Percentiles rank a stretch among this genome's conserved stretches.
Evolutionary conservation across 2,329 filamentous ascomycete genomes (phyloP).

Genomic region (Trichoderma gracile): DNA sequence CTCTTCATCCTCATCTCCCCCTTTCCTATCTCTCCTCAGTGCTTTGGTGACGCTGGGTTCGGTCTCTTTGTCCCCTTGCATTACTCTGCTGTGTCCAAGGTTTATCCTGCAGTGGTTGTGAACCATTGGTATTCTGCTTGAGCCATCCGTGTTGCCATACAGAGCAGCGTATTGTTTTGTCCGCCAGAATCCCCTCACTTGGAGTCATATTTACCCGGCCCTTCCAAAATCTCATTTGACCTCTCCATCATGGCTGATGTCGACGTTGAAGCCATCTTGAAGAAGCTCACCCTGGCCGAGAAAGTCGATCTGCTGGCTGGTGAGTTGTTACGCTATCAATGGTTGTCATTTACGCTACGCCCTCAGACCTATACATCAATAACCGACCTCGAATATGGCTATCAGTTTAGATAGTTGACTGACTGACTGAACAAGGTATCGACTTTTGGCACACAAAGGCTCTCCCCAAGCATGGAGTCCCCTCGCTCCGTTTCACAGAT

Average conservation of each 20-base stretch:
- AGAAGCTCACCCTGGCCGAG: constrained; percentile 54
- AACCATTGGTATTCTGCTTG: not conserved
- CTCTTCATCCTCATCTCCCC: not conserved
- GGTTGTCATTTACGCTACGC: not conserved
- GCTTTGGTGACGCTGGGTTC: not conserved
- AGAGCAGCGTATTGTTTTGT: not conserved
- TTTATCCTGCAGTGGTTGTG: not conserved
- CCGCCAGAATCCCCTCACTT: not conserved
- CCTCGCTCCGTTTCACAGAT: constrained; percentile 65
- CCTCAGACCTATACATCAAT: not conserved
- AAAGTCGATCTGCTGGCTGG: constrained; percentile 57
- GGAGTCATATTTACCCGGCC: too few relatives aligned
- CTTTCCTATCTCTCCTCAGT: not conserved
- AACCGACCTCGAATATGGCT: not conserved
- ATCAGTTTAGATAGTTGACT: too few relatives aligned
- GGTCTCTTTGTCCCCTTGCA: not conserved
- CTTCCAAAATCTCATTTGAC: not conserved
- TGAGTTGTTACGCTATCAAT: constrained; percentile 28
- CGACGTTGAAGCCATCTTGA: constrained; percentile 55
- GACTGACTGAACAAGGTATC: constrained; percentile 45
- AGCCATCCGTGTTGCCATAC: not conserved
- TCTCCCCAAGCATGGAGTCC: constrained; percentile 60
- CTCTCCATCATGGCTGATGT: constrained; percentile 49
- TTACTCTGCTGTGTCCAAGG: not conserved
- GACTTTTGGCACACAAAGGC: constrained; percentile 71